These are phyloP conservation scores for Rauvolfia tetraphylla DNA, from an alignment of 257 asterid genomes.

Conservation along the genomic window DNA sequence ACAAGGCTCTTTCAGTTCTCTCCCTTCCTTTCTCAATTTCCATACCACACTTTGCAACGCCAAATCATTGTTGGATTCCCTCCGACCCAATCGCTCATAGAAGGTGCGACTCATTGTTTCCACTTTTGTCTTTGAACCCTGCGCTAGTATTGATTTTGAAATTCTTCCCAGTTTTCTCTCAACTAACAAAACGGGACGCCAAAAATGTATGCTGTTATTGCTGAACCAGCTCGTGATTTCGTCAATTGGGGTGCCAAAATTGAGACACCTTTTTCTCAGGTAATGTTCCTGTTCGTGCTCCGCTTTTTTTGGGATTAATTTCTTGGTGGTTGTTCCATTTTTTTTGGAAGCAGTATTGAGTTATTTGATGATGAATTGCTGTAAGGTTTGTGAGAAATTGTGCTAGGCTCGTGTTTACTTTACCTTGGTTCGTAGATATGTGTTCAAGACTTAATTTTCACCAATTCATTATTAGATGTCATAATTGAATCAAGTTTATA, in stretches of 20 bases:
- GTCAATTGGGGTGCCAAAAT: slow-evolving; percentile 12
- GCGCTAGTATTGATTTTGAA: not conserved
- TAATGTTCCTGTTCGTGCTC: not conserved
- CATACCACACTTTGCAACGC: too few species aligned
- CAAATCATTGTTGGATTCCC: too few species aligned
- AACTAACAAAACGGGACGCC: not conserved
- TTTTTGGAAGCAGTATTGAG: not conserved
- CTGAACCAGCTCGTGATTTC: slow-evolving; percentile 18
- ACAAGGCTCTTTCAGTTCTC: too few species aligned
- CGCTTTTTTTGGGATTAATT: not conserved
- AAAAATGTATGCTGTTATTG: slow-evolving; percentile 21
- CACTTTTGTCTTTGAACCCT: not conserved
- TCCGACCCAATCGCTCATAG: too few species aligned
- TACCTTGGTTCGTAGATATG: not conserved
- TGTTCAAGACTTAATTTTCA: not conserved
- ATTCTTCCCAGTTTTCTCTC: not conserved
- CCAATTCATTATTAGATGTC: not conserved
- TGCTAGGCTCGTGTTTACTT: not conserved
- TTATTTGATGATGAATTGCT: not conserved
- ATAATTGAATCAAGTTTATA: not conserved
- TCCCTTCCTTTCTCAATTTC: too few species aligned
- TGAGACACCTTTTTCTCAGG: slow-evolving; percentile 16
- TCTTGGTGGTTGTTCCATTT: not conserved
- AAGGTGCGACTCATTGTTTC: not conserved
- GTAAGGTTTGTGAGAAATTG: not conserved